A percentile compares a stretch with the other conserved stretches of the same genome.
phyloP scores from a whole-genome alignment of 2,329 filamentous ascomycete genomes.

The Phaeosphaeria sp. region DNA sequence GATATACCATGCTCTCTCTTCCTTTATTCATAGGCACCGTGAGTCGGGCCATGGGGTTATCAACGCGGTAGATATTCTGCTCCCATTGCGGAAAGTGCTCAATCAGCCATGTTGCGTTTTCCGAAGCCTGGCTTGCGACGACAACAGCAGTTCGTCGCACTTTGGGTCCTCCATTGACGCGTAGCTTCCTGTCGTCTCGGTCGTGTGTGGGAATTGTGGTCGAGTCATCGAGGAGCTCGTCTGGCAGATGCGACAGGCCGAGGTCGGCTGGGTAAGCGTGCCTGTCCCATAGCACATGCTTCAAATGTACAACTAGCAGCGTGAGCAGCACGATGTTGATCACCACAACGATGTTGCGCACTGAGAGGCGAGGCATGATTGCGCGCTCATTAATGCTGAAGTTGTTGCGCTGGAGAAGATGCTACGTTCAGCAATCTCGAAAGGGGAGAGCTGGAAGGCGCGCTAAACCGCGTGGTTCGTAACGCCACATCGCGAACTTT shows the following conservation, averaged over 20 bases:
- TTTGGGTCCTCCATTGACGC: slow-evolving; percentile 16
- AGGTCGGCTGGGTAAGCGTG: slow-evolving; percentile 11
- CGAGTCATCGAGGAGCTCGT: slow-evolving; percentile 20
- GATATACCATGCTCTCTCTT: slow-evolving; percentile 57
- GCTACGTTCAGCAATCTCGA: background rate
- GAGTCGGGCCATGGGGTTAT: slow-evolving; percentile 46
- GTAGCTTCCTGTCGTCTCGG: slow-evolving; percentile 18
- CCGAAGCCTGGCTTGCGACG: slow-evolving; percentile 46
- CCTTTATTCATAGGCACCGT: slow-evolving; percentile 57
- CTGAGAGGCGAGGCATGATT: slow-evolving; percentile 41
- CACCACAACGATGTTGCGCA: slow-evolving; percentile 31
- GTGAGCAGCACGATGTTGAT: slow-evolving; percentile 32
- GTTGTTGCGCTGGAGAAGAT: background rate
- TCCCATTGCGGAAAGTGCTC: slow-evolving; percentile 48
- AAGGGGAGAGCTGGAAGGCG: background rate
- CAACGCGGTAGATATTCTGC: slow-evolving; percentile 52
- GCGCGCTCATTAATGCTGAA: background rate
- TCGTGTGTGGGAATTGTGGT: slow-evolving; percentile 10
- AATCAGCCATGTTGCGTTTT: slow-evolving; percentile 51
- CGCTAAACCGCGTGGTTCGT: background rate
- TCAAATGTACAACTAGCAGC: slow-evolving; percentile 38
- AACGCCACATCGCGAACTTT: background rate
- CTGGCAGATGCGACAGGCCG: slow-evolving; percentile 18
- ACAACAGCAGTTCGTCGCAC: slow-evolving; percentile 42
- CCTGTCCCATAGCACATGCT: slow-evolving; percentile 34